A percentile compares a stretch with the other conserved stretches of the same genome.
These are phyloP conservation scores for Cicer yamashitae DNA, from an alignment of 306 rosid genomes.

Conservation along the genomic window DNA sequence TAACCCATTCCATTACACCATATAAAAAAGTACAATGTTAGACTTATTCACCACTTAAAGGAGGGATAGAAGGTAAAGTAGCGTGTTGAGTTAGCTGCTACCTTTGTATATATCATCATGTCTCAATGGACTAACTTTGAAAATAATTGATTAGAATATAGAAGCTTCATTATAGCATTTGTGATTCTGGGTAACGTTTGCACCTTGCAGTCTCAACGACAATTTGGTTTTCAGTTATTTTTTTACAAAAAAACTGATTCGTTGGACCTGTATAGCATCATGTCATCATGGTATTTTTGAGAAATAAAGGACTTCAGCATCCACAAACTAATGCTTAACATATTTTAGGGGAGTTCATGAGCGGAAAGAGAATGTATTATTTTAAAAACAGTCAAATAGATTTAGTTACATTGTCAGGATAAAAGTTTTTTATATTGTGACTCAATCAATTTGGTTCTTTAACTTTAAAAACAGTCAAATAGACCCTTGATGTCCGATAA, in stretches of 20 bases:
- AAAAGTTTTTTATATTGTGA: too few species aligned
- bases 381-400: too few species aligned
- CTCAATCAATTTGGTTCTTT: too few species aligned
- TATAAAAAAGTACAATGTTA: constrained; percentile 11
- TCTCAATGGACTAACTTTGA: constrained; percentile 47
- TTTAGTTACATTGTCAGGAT: too few species aligned
- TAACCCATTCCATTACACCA: constrained; percentile 20
- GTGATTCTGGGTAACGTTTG: not conserved
- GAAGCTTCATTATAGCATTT: constrained; percentile 35
- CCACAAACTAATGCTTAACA: too few species aligned
- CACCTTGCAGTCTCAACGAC: constrained; percentile 2
- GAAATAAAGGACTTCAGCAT: too few species aligned
- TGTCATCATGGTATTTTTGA: not conserved
- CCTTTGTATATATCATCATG: constrained; percentile 59
- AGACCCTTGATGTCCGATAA: too few species aligned
- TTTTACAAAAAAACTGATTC: not conserved
- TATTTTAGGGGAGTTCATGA: too few species aligned
- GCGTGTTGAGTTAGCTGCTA: constrained; percentile 51
- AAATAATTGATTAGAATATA: constrained; percentile 38
- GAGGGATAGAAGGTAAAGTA: constrained; percentile 45
- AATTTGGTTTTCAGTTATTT: not conserved
- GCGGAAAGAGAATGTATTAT: too few species aligned
- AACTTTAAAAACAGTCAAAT: too few species aligned
- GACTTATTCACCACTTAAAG: constrained; percentile 32
- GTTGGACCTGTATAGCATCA: not conserved